Percentiles rank a stretch among this genome's conserved stretches.
Evolutionary conservation across 1,139 yeast species (phyloP).

Genomic region (Taiozyma sp.): DNA sequence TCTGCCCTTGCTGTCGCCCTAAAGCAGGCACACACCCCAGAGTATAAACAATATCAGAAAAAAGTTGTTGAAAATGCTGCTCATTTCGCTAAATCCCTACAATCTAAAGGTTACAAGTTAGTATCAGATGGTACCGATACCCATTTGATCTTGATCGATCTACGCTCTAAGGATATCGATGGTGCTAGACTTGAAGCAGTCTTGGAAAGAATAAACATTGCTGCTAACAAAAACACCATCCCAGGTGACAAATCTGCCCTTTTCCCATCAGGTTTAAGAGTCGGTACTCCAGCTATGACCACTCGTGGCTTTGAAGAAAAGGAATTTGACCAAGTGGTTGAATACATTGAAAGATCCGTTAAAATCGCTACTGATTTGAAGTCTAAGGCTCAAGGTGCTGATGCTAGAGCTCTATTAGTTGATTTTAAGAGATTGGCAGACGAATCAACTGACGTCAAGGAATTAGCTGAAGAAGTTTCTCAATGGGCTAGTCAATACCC

Average conservation of each 20-base stretch:
- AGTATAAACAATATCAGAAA: conserved; percentile 79
- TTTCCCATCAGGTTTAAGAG: conserved; percentile 93
- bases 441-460: conserved; percentile 49
- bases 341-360: conserved; percentile 75
- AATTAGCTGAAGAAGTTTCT: conserved; percentile 56
- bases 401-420: conserved; percentile 58
- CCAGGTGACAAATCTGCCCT: conserved; percentile 96
- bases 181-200: conserved; percentile 96
- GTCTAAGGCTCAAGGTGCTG: conserved; percentile 50
- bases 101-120: conserved; percentile 61
- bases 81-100: conserved; percentile 66
- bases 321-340: conserved; percentile 76
- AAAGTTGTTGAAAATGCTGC: conserved; percentile 79
- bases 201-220: conserved; percentile 84
- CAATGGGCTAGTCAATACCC: conserved; percentile 66
- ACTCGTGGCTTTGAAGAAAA: conserved; percentile 83
- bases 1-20: conserved; percentile 93
- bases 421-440: conserved; percentile 62
- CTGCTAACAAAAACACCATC: conserved; percentile 92
- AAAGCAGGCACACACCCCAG: conserved; percentile 84
- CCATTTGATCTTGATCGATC: conserved; percentile 81
- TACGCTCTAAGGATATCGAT: conserved; percentile 80
- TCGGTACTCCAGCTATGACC: conserved; percentile 98
- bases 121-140: conserved; percentile 95
- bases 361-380: conserved; percentile 56